Evolutionary conservation across 495 filamentous ascomycete genomes (phyloP).

Genomic region (Penicillium pulvis): DNA sequence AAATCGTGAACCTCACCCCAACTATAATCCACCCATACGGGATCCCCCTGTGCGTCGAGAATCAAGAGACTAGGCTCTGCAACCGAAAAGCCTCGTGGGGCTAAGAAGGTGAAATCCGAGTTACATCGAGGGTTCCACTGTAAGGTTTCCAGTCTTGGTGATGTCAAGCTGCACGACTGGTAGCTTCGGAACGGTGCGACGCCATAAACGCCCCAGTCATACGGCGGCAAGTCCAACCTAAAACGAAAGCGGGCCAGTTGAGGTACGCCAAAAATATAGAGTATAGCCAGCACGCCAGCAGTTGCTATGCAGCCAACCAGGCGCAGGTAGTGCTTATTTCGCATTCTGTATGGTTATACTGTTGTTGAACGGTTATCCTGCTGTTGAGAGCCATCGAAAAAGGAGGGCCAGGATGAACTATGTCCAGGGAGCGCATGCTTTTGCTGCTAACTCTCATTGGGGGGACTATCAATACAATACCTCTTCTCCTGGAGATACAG

Average conservation of each 20-base stretch:
- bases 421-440: too few relatives aligned
- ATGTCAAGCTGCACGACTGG: constrained; percentile 33
- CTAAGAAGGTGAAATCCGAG: constrained; percentile 42
- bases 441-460: too few relatives aligned
- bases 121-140: constrained; percentile 36
- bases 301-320: too few relatives aligned
- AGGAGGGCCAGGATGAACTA: too few relatives aligned
- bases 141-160: constrained; percentile 33
- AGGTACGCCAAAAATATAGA: constrained; percentile 9
- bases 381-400: too few relatives aligned
- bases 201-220: constrained; percentile 40
- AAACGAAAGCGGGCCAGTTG: constrained; percentile 36
- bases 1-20: constrained; percentile 47
- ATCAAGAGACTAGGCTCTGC: constrained; percentile 48
- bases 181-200: constrained; percentile 36
- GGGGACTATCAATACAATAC: too few relatives aligned
- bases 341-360: too few relatives aligned
- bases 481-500: too few relatives aligned
- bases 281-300: too few relatives aligned
- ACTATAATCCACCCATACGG: constrained; percentile 47
- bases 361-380: too few relatives aligned
- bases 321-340: too few relatives aligned
- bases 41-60: constrained; percentile 42
- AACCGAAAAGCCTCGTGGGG: constrained; percentile 45
- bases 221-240: constrained; percentile 34